Evolutionary conservation across 148 eudicot species (phyloP).

Genomic region (Rhododendron kiyosumense): DNA sequence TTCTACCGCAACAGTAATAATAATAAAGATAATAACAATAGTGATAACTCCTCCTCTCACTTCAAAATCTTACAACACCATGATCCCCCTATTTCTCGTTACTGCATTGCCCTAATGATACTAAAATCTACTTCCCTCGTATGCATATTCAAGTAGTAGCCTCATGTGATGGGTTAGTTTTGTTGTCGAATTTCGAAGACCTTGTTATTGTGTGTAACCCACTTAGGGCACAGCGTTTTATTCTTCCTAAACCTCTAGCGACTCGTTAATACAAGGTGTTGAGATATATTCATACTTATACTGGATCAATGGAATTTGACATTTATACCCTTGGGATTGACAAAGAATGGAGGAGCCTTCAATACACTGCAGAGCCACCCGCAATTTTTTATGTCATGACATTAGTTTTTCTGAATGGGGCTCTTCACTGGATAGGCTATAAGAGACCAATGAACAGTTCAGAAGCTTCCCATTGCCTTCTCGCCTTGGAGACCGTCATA

Average conservation of each 20-base stretch:
- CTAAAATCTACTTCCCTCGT: neutral
- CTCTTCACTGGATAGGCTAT: neutral
- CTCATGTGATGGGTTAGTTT: neutral
- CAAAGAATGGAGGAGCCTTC: neutral
- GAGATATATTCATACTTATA: neutral
- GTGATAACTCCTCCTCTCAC: neutral
- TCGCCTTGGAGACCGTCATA: neutral
- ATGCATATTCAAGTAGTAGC: neutral
- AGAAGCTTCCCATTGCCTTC: neutral
- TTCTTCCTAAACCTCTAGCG: neutral
- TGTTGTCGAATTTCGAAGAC: neutral
- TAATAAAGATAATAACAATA: too few relatives aligned
- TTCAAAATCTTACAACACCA: neutral
- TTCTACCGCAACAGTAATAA: neutral
- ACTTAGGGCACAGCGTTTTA: neutral
- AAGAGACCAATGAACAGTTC: neutral
- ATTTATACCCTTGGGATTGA: neutral
- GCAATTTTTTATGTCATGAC: neutral
- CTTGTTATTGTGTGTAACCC: neutral
- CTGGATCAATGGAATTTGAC: neutral
- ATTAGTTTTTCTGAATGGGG: neutral
- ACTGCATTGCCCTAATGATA: too few relatives aligned
- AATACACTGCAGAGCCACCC: neutral
- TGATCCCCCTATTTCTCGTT: neutral
- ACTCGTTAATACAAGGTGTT: neutral